Evolutionary conservation across 345 rosid genomes (phyloP), one percentile per base, ranked within the genome.

Genomic region (Eucalyptus caleyi): DNA sequence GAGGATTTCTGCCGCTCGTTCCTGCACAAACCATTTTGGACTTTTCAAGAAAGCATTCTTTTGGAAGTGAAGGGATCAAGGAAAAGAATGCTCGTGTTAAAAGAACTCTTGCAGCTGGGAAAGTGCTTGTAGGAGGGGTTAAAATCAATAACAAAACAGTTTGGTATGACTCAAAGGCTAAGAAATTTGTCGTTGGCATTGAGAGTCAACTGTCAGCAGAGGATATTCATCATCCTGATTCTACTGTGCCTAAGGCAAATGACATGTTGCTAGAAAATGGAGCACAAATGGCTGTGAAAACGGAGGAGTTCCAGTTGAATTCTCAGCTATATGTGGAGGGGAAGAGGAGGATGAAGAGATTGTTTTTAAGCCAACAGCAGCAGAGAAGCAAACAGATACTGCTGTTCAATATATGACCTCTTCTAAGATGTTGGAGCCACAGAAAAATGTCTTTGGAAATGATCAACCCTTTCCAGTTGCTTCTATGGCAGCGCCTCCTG

Each of bases 311-410:
- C 62, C 94, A 87, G 89, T 91, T 90, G 87, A 95, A 90, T 60
- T 91, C 91, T 88, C 94, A 91, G 86, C 87, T 89, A 88, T 91
- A 90, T 60, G 37, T 92, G 89, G 97, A 93, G 69, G 97, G 89
- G 99, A 96, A 42, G 99, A 94, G 80, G 99, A 97, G 50, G 99
- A 96, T 87, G 99, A 98, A 93, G 99, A 94, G 87, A 98, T 98
- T 93, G 53, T 50, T 50, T 50, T 50, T 50, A 50, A 50, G 53
- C 53, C 98, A 54, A 90, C 92, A 51, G 96, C 93, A 87, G 47
- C 94, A 87, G 98, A 94, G 91, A 98, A 95, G 93, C 93, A 88
- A 90, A 89, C 89, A 87, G 95, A 93, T 89, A 93, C 87, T 69
- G 72, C 91, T 91, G 92, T 92, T 88, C 90, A 94, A 82, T 88